Evolutionary conservation across 176 grass and related monocot genomes (phyloP).

Genomic region (Phyllostachys edulis): DNA sequence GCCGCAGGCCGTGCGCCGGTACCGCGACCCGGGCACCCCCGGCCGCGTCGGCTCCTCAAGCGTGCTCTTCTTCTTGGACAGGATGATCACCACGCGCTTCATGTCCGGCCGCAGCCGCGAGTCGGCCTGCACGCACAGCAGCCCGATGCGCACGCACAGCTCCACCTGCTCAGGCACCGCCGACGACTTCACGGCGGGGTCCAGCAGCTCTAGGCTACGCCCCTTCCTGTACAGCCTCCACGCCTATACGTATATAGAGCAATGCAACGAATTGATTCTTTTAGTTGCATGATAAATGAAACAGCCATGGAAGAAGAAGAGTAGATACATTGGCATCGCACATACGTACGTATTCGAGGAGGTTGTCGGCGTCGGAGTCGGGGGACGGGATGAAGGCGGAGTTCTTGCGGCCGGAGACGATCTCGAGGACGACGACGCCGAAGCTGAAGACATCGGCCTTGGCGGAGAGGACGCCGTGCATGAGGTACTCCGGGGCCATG

Average conservation of each 20-base stretch:
- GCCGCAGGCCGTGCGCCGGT: constrained; percentile 43
- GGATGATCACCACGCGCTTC: constrained; percentile 75
- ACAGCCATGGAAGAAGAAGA: neutral
- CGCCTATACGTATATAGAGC: constrained; percentile 39
- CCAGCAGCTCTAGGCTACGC: constrained; percentile 63
- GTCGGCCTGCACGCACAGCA: constrained; percentile 82
- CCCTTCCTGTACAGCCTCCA: constrained; percentile 81
- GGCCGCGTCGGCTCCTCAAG: constrained; percentile 78
- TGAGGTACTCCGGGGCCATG: constrained; percentile 96
- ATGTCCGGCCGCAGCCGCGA: constrained; percentile 80
- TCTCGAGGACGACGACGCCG: constrained; percentile 77
- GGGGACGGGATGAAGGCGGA: constrained; percentile 50
- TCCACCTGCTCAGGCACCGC: constrained; percentile 63
- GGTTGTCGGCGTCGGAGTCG: constrained; percentile 49
- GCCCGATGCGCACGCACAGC: constrained; percentile 66
- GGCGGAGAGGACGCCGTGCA: constrained; percentile 81
- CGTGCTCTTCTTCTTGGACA: constrained; percentile 73
- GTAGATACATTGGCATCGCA: neutral
- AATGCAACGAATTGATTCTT: neutral
- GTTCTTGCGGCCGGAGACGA: constrained; percentile 76
- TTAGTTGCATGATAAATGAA: no score
- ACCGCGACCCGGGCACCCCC: constrained; percentile 56
- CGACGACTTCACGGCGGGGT: constrained; percentile 44
- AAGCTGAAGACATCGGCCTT: constrained; percentile 98
- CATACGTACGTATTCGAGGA: constrained; percentile 77